These are phyloP conservation scores for Populus hybrid DNA, from an alignment of 441 rosid species.

Conservation along the genomic window DNA sequence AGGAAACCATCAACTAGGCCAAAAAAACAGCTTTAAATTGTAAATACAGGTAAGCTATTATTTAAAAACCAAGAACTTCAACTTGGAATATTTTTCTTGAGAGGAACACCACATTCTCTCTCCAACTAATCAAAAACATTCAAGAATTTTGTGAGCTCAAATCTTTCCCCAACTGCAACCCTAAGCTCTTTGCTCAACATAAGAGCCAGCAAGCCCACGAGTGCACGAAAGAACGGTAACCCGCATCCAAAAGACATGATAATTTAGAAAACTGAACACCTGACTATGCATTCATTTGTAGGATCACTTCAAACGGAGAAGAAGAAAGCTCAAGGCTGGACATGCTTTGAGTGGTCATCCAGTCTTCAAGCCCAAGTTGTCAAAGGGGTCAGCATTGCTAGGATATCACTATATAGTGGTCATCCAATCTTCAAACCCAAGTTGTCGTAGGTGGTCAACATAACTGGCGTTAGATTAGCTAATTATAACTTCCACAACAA, in stretches of 20 bases:
- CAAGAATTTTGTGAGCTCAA: conserved; percentile 6
- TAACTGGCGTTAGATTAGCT: not conserved
- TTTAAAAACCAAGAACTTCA: conserved; percentile 16
- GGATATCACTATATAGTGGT: not conserved
- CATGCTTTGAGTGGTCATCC: not conserved
- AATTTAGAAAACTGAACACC: not conserved
- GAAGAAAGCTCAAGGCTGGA: not conserved
- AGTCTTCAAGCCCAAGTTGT: not conserved
- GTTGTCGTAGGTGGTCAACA: too few relatives aligned
- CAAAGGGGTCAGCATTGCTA: not conserved
- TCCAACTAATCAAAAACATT: conserved; percentile 11
- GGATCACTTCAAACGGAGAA: not conserved
- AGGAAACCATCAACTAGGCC: not conserved
- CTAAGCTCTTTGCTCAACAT: conserved; percentile 75
- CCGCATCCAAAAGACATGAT: conserved; percentile 34
- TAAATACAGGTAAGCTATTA: conserved; percentile 20
- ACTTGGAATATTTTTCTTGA: conserved; percentile 7
- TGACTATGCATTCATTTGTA: not conserved
- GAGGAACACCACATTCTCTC: conserved; percentile 14
- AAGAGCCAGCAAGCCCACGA: conserved; percentile 88
- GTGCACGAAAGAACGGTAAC: conserved; percentile 68
- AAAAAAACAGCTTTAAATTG: not conserved
- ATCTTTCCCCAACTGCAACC: not conserved
- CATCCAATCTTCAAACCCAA: too few relatives aligned
- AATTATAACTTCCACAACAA: not conserved